Base-by-base conservation (phyloP, 2,329 filamentous ascomycete species). In the Verruconis gallopava region DNA sequence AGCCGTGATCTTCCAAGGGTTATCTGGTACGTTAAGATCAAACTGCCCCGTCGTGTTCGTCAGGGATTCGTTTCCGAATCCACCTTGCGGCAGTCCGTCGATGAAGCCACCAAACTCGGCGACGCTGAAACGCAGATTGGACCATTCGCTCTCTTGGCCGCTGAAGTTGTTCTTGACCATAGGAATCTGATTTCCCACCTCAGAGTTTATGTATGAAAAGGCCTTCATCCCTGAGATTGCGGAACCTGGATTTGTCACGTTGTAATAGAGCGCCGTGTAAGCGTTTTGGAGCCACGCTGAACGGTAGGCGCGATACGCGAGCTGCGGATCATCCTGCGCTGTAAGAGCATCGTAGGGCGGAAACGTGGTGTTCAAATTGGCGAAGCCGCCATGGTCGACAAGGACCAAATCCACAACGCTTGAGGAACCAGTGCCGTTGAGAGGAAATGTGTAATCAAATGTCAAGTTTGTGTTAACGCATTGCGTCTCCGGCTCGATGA, bases 391-490 rank as follows among this genome's bases (percentile, higher is more conserved):
- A 1, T 54, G 55, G 44, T 69, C 66, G 0, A 55, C 59, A 4
- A 69, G 48, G 3, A 53, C 48, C 5, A 66, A 39, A 11, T 58
- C 44, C 2, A 32, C 35, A 1, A 35, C 25, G 13, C 19, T 38
- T 33, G 38, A 2, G 2, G 21, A 5, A 21, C n/a, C n/a, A 2
- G 36, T 43, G 12, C n/a, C 37, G 4, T 37, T 49, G 1, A 42
- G 34, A 2, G 49, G 46, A 6, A 63, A 55, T 6, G 45, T 48
- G 42, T 63, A 68, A 21, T 68, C 63, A 3, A 70, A 40, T 0
- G 65, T 66, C 2, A 64, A 45, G 44, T 67, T 67, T 2, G 56
- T 61, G 39, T 64, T 53, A 4, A 68, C 62, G 44, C 67, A 70
- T 4, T 52, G 49, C 0, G 64, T 62, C 18, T 64, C 59, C 0